Base-by-base conservation (phyloP, 129 eudicot genomes). In the Flaveria sonorensis region DNA sequence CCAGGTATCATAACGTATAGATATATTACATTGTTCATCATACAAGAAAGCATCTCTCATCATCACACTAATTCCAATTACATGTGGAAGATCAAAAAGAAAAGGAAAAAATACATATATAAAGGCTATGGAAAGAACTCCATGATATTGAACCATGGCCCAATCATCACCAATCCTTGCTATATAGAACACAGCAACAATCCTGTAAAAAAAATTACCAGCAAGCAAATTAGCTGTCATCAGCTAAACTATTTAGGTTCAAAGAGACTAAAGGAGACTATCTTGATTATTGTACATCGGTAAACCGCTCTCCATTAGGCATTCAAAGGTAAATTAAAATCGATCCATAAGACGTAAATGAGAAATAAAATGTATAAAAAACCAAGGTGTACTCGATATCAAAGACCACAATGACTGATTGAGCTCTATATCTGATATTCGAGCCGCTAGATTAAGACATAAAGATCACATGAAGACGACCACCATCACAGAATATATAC, bases 151-250 rank as follows among this genome's bases (percentile, higher is more conserved):
- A 86, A 85, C 82, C 86, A 77, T 69, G 75, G 66, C 84, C 87
- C 71, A 87, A 78, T 79, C 85, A 62, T 83, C 88, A 78, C 72
- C 83, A 81, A 73, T 82, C 82, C 76, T 70, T 60, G 82, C 82
- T 75, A 85, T 46, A 57, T 36, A 59, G 65, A 79, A 69, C 48
- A 76, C 82, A 36, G 56, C 85, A 73, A 73, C 80, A 89, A 84
- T 72, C 95, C 91, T 89, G 95, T 82, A 87, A 83, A 81, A 84
- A 80, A 86, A 73, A 77, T 68, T 76, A 40, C 39, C 80, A 74
- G 50, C 28, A 67, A 81, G 61, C 68, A 79, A 40, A 77, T 77
- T 52, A 77, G 79, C 78, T 50, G 67, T 13, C 55, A 73, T 82
- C 76, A 57, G 73, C 28, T 62, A 23, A 63, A 61, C 16, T 7